Base-by-base conservation (phyloP, 2,329 filamentous ascomycete species). In the Ceratocystis diversiconidia region DNA sequence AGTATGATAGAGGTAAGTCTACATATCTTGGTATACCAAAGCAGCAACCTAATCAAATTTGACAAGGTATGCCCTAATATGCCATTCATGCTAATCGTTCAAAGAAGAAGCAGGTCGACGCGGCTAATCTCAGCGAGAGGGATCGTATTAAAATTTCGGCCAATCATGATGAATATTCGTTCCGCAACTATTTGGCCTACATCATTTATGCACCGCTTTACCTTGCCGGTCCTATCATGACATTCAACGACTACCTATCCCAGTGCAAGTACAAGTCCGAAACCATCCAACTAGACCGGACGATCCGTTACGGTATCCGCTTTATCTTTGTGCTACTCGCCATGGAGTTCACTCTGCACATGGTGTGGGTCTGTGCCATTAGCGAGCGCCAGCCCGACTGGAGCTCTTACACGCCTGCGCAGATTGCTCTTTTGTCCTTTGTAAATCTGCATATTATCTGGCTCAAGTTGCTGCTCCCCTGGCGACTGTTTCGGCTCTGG, bases 401-500 rank as follows among this genome's bases (percentile, higher is more conserved):
- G 94, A 79, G 80, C 32, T 78, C 85, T 28, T 97, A 96, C 77
- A 89, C 90, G 0, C 86, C 94, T 0, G 86, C 89, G 57, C 90
- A 99, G 74, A 84, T 99, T 55, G 88, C 85, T 72, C 85, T 99
- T 78, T 82, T 99, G 12, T 94, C 90, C 46, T 96, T 88, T 78
- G 95, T 97, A 79, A 96, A 96, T 75, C 85, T 99, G 12, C 90
- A 96, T 76, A 85, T 96, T 73, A 95, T 99, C 74, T 99, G 95
- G 95, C 82, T 99, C 60, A 99, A 99, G 74, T 85, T 99, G 1
- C 85, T 99, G 3, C 84, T 99, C 6, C 94, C 94, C 0, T 99
- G 92, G 92, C 88, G 94, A n/a, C 87, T 97, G 74, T 97, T 97
- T 82, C 89, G 95, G 3, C 84, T 99, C n/a, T 99, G 94, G 94